Evolutionary conservation across 768 basidiomycete genomes (phyloP), one percentile per base, ranked within the genome.

Genomic region (Chlorophyllum brunneum): DNA sequence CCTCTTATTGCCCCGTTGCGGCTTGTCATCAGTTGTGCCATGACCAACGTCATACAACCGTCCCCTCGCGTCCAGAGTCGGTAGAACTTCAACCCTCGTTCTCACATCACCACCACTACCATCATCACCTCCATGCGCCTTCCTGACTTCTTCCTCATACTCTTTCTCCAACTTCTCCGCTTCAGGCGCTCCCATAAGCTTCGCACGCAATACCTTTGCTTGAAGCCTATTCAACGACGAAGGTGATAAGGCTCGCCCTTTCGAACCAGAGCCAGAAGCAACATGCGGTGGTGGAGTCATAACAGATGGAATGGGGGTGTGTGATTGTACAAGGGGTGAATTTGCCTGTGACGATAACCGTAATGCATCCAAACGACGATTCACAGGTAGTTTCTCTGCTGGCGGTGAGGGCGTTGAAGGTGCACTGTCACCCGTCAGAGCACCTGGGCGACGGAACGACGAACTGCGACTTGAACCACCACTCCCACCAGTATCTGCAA

Each of bases 181-280:
- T 60, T 92, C 79, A 1, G 87, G 76, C n/a, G 82, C 77, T 27
- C 80, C 83, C 79, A 89, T 88, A 27, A 99, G 76, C 65, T 88
- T 95, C 3, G 97, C 95, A 30, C 92, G 85, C 7, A 99, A 72
- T 1, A 97, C 94, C 59, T 86, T 86, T 3, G 95, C 95, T 67
- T 99, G 95, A 1, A 99, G 69, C 62, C 84, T 88, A 66, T 99
- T 98, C 40, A 98, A 71, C 13, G 88, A 89, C 1, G 86, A 86
- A 2, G 86, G 84, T 0, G 88, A 88, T 50, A 89, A 62, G 0
- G 77, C 76, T 4, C 84, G 75, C 1, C 65, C 48, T 22, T 64
- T 71, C 7, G 70, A 65, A 26, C 64, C 62, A 55, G 70, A 65
- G 23, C 64, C 63, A 55, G 63, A 63, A 30, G 59, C 64, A 24